These are phyloP conservation scores for Yamadazyma atlantica DNA, from an alignment of 1,139 yeast species.

Conservation along the genomic window DNA sequence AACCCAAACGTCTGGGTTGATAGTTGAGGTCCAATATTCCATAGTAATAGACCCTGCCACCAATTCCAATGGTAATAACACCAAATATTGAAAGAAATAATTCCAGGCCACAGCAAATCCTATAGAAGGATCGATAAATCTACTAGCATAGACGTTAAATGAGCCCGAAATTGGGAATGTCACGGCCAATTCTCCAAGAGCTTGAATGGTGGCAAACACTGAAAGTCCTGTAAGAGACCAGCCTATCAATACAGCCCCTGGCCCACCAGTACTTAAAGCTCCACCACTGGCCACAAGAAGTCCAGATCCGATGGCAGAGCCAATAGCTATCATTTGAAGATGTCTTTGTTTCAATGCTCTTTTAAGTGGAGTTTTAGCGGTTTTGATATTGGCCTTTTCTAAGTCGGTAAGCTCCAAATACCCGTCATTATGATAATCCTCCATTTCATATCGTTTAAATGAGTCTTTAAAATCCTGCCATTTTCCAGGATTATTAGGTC, in stretches of 20 bases:
- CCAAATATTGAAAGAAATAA: slow-evolving; percentile 41
- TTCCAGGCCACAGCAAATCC: slow-evolving; percentile 49
- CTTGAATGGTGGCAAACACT: slow-evolving; percentile 38
- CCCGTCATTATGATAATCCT: slow-evolving; percentile 15
- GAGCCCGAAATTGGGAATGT: slow-evolving; percentile 43
- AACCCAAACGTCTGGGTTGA: slow-evolving; percentile 42
- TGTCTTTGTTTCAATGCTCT: slow-evolving; percentile 36
- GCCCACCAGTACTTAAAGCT: slow-evolving; percentile 57
- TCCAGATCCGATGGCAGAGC: slow-evolving; percentile 75
- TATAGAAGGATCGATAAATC: slow-evolving; percentile 40
- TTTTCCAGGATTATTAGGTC: slow-evolving; percentile 15
- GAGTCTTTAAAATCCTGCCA: slow-evolving; percentile 44
- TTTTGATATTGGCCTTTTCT: slow-evolving; percentile 34
- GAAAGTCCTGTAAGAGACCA: slow-evolving; percentile 32
- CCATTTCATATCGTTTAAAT: slow-evolving; percentile 24
- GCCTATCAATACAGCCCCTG: slow-evolving; percentile 63
- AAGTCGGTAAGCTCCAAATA: slow-evolving; percentile 29
- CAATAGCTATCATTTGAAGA: slow-evolving; percentile 71
- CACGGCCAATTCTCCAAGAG: slow-evolving; percentile 38
- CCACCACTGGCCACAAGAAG: slow-evolving; percentile 32
- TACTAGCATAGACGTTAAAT: slow-evolving; percentile 37
- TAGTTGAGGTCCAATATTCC: slow-evolving; percentile 37
- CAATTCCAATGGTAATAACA: slow-evolving; percentile 33
- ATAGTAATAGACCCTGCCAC: slow-evolving; percentile 43
- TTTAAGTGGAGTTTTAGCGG: slow-evolving; percentile 41